These are phyloP conservation scores for Picea glauca DNA, from an alignment of 75 land plant species.

Conservation along the genomic window DNA sequence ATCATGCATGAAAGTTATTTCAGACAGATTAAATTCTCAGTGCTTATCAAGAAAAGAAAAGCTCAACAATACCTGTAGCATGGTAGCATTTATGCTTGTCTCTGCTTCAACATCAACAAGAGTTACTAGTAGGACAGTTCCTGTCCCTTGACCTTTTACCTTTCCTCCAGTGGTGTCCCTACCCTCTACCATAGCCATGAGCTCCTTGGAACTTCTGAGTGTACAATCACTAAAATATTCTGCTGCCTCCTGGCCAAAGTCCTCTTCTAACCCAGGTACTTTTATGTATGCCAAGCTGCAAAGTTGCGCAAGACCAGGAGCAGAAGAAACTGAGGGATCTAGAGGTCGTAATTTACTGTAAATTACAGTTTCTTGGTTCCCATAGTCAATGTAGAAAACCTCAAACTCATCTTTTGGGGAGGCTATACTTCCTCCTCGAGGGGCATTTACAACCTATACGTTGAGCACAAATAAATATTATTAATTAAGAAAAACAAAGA, in stretches of 20 bases:
- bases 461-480: not conserved
- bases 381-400: conserved; percentile 96
- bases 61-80: conserved; percentile 60
- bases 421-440: conserved; percentile 44
- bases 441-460: conserved; percentile 79
- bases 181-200: conserved; percentile 69
- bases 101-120: conserved; percentile 62
- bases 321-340: conserved; percentile 62
- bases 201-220: conserved; percentile 39
- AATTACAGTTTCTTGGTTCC: conserved; percentile 84
- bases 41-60: not conserved
- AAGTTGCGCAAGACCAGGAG: conserved; percentile 82
- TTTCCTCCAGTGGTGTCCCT: conserved; percentile 88
- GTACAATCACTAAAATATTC: conserved; percentile 55
- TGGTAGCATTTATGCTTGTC: conserved; percentile 62
- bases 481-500: too few species aligned
- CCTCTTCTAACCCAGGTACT: conserved; percentile 81
- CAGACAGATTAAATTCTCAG: not conserved
- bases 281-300: conserved; percentile 87
- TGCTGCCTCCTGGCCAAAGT: conserved; percentile 92
- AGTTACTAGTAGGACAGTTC: conserved; percentile 65
- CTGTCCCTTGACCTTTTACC: conserved; percentile 93
- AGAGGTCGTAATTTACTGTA: conserved; percentile 73
- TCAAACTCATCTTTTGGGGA: conserved; percentile 70
- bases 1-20: too few species aligned